Conservation (phyloP, 2,329 filamentous ascomycete species). For the Ophiosphaerella korrae region DNA sequence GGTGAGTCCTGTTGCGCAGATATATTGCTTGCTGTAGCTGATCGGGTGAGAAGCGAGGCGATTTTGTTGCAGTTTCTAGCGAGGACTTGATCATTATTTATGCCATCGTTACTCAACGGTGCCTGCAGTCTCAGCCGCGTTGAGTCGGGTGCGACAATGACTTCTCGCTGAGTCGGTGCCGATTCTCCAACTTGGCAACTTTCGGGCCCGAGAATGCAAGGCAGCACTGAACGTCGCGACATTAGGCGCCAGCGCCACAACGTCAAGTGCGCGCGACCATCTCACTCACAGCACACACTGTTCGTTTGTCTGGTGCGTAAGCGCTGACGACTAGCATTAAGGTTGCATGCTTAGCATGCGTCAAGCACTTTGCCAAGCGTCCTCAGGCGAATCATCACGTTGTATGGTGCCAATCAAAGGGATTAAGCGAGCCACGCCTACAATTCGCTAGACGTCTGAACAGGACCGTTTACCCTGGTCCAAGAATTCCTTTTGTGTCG, state of each 20-base stretch:
- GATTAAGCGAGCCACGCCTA: too few relatives aligned
- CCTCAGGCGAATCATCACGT: neutral
- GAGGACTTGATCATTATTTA: neutral
- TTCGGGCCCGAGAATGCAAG: conserved; percentile 1
- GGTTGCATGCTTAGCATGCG: neutral
- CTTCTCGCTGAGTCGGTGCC: neutral
- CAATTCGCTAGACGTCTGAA: too few relatives aligned
- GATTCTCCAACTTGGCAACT: neutral
- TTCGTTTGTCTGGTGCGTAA: neutral
- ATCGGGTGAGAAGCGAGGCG: neutral
- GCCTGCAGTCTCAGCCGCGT: neutral
- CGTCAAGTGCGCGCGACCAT: too few relatives aligned
- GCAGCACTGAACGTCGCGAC: neutral
- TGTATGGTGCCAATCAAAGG: too few relatives aligned
- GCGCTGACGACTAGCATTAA: neutral
- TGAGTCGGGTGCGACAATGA: neutral
- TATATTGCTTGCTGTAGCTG: too few relatives aligned
- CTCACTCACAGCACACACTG: neutral
- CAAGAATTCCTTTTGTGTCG: neutral
- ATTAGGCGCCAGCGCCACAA: neutral
- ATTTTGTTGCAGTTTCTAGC: neutral
- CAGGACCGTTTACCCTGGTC: neutral
- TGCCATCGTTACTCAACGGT: neutral
- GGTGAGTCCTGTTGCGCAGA: too few relatives aligned
- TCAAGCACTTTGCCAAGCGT: conserved; percentile 2